phyloP scores from a whole-genome alignment of 2,329 filamentous ascomycete genomes.

The Tricladium varicosporioides region DNA sequence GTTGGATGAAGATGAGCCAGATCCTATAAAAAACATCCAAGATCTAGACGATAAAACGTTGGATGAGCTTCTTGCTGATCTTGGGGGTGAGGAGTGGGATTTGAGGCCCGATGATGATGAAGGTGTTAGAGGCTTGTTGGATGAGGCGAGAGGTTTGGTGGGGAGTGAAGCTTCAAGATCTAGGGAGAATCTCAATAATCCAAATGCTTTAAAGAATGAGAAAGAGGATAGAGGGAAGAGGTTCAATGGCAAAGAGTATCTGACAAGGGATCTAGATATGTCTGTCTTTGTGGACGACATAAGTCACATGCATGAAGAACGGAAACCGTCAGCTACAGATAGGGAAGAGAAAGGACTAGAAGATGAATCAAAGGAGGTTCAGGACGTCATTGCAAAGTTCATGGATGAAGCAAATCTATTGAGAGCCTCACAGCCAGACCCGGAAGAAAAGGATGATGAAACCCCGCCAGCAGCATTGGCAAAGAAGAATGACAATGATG shows the following conservation, averaged over 20 bases:
- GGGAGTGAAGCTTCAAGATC: conserved; percentile 20
- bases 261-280: conserved; percentile 32
- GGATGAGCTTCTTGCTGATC: conserved; percentile 31
- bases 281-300: conserved; percentile 21
- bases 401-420: conserved; percentile 32
- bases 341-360: conserved; percentile 33
- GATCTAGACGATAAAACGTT: conserved; percentile 29
- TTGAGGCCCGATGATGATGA: not conserved
- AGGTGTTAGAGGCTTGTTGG: not conserved
- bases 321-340: conserved; percentile 25
- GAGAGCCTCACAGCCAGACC: not conserved
- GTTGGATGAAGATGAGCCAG: conserved; percentile 10
- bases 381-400: conserved; percentile 31
- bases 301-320: too few species aligned
- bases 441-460: conserved; percentile 2
- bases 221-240: conserved; percentile 20
- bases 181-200: conserved; percentile 27
- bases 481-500: not conserved
- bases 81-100: conserved; percentile 24
- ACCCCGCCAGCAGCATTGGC: not conserved
- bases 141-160: not conserved
- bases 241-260: conserved; percentile 1
- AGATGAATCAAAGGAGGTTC: conserved; percentile 30
- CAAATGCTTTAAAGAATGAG: conserved; percentile 24
- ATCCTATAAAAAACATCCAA: conserved; percentile 16